A percentile compares a stretch with the other conserved stretches of the same genome.
phyloP scores from a whole-genome alignment of 2,329 filamentous ascomycete genomes.

The Sporothrix protearum region DNA sequence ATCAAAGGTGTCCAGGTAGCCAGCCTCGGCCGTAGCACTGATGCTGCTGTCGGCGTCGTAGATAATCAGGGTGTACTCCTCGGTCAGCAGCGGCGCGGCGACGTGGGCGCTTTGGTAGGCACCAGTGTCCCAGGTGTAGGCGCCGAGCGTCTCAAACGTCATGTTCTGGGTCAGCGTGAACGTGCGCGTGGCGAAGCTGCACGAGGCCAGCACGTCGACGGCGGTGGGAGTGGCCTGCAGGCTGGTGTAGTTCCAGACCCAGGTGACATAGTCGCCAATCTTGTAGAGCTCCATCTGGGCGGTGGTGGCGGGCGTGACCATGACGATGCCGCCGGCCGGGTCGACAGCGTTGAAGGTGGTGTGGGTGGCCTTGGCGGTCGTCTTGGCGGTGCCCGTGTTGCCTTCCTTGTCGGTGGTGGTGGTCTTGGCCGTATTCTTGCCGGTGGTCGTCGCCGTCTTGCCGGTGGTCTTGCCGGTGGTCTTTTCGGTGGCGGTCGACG shows the following conservation, averaged over 20 bases:
- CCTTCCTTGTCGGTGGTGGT: conserved; percentile 27
- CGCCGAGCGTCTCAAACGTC: conserved; percentile 50
- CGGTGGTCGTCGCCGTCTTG: conserved; percentile 24
- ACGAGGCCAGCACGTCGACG: conserved; percentile 57
- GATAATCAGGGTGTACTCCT: conserved; percentile 60
- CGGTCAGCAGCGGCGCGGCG: conserved; percentile 47
- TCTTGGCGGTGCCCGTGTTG: conserved; percentile 30
- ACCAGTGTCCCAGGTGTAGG: conserved; percentile 58
- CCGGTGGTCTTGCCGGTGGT: conserved; percentile 31
- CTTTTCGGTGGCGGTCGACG: conserved; percentile 30
- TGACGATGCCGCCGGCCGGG: conserved; percentile 50
- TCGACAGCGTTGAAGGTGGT: conserved; percentile 46
- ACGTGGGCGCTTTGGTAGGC: conserved; percentile 46
- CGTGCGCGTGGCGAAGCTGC: conserved; percentile 49
- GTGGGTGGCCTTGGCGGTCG: conserved; percentile 31
- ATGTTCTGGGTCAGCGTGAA: conserved; percentile 64
- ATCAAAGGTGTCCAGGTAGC: conserved; percentile 50
- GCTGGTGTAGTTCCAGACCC: conserved; percentile 64
- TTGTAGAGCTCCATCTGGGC: conserved; percentile 53
- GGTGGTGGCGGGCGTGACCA: conserved; percentile 50
- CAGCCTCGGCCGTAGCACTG: conserved; percentile 50
- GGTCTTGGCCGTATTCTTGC: conserved; percentile 19
- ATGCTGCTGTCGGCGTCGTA: conserved; percentile 54
- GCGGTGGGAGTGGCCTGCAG: conserved; percentile 56
- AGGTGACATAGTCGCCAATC: conserved; percentile 58